Evolutionary conservation across 495 filamentous ascomycete genomes (phyloP), one percentile per base, ranked within the genome.

Genomic region (Daldinia grandis): DNA sequence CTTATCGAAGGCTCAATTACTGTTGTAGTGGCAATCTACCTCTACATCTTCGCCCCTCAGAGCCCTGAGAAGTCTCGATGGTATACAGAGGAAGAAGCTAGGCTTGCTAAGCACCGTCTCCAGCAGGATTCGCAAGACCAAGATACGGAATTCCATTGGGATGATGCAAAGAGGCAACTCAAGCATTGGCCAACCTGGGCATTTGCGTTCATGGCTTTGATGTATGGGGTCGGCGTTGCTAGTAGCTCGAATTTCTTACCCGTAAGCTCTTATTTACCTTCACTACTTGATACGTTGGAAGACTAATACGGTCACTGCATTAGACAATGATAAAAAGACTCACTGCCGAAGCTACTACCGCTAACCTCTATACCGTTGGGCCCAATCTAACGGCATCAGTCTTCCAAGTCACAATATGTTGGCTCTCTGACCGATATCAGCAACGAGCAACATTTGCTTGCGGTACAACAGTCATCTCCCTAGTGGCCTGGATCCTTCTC

Each of bases 381-480:
- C 37, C 37, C 15, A 38, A 38, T 6, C 37, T 38, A 38, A 38
- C 37, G 14, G 37, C 37, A 38, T 38, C 37, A 4, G 15, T 38
- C 12, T 38, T 38, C 14, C 37, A 38, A 38, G 37, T 38, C 4
- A 38, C 37, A 38, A 38, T 38, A 38, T 38, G 37, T n/a, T 38
- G 37, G 37, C 37, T 38, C 15, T 38, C 37, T 6, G 37, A 38
- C 14, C 37, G 37, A 6, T 38, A 38, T 38, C 37, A 38, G 14
- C 37, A 38, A 38, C 37, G 37, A 15, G 37, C 37, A 5, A n/a
- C 37, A 38, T 38, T 38, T 38, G 37, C 37, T 38, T 38, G 37
- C 3, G 37, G 37, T 2, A 85, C 81, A 14, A 78, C 87, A 21
- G 69, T 66, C n/a, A 66, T 88, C 14, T 78, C 82, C 5, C 55